These are phyloP conservation scores for Leptosphaerulina australis DNA, from an alignment of 2,329 filamentous ascomycete genomes.

Conservation along the genomic window DNA sequence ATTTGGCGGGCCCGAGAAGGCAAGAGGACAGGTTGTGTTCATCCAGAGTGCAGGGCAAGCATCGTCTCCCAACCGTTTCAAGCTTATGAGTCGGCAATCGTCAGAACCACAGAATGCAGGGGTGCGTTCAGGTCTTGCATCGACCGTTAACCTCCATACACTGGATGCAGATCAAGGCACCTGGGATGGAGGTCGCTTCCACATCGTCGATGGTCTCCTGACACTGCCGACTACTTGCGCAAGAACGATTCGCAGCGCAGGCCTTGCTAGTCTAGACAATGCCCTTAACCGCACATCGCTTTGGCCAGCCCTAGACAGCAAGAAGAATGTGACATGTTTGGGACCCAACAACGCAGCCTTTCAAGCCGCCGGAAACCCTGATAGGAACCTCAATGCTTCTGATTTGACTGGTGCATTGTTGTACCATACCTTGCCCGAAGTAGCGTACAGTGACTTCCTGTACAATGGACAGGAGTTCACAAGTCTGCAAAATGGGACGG, in stretches of 20 bases:
- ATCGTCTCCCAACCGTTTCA: constrained; percentile 16
- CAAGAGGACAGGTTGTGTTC: constrained; percentile 31
- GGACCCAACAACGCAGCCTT: constrained; percentile 28
- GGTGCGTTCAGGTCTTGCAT: constrained; percentile 26
- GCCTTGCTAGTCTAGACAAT: constrained; percentile 23
- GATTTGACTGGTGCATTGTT: constrained; percentile 19
- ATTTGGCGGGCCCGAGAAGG: constrained; percentile 22
- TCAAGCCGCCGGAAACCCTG: constrained; percentile 19
- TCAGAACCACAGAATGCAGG: constrained; percentile 2
- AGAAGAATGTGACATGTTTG: constrained; percentile 29
- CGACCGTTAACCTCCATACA: constrained; percentile 21
- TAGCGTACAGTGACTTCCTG: constrained; percentile 29
- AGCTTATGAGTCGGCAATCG: constrained; percentile 18
- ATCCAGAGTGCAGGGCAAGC: constrained; percentile 16
- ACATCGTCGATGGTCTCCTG: constrained; percentile 27
- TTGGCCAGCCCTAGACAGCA: constrained; percentile 25
- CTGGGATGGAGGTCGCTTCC: constrained; percentile 31
- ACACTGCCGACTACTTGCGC: constrained; percentile 23
- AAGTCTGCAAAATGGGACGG: constrained; percentile 25
- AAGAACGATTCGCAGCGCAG: constrained; percentile 24
- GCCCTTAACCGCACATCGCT: constrained; percentile 24
- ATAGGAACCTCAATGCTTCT: constrained; percentile 16
- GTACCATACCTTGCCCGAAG: constrained; percentile 27
- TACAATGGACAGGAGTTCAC: constrained; percentile 27
- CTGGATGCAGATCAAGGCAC: constrained; percentile 16